Conservation (phyloP, 1,139 yeast genomes). For the Taphrina deformans region DNA sequence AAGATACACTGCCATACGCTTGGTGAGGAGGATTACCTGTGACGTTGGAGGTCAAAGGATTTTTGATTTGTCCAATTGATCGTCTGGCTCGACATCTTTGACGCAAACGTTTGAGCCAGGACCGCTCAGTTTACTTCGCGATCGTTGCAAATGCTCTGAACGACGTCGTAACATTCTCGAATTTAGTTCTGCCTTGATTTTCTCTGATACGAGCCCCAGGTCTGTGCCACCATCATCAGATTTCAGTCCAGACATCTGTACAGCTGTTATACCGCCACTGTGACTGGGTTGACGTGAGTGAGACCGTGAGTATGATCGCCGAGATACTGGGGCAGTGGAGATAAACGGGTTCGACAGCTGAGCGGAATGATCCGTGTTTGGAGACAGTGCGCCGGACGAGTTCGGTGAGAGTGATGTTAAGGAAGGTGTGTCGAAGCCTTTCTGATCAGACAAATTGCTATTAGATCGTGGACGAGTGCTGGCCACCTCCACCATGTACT, state of each 20-base stretch:
- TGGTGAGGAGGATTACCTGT: background rate
- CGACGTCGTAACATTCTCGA: constrained; percentile 12
- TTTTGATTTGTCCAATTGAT: background rate
- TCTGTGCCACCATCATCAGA: constrained; percentile 15
- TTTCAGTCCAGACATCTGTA: constrained; percentile 22
- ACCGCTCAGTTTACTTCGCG: background rate
- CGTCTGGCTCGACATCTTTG: background rate
- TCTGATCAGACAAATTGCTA: constrained; percentile 10
- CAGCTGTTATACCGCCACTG: constrained; percentile 9
- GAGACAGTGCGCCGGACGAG: constrained; percentile 22
- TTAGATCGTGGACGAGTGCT: constrained; percentile 4
- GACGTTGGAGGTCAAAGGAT: background rate
- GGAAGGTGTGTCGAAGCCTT: constrained; percentile 18
- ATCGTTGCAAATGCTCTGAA: constrained; percentile 3
- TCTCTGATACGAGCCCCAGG: constrained; percentile 12
- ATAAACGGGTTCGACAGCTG: constrained; percentile 20
- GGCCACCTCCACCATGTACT: constrained; percentile 22
- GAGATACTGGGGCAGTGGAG: constrained; percentile 22
- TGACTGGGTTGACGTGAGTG: constrained; percentile 23
- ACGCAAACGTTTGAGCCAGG: background rate
- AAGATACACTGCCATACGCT: background rate
- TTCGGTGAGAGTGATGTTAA: background rate
- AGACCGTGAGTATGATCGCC: constrained; percentile 16
- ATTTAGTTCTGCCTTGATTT: constrained; percentile 13
- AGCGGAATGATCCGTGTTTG: background rate